phyloP scores from a whole-genome alignment of 768 basidiomycete genomes.

The Pleurotus platypus region DNA sequence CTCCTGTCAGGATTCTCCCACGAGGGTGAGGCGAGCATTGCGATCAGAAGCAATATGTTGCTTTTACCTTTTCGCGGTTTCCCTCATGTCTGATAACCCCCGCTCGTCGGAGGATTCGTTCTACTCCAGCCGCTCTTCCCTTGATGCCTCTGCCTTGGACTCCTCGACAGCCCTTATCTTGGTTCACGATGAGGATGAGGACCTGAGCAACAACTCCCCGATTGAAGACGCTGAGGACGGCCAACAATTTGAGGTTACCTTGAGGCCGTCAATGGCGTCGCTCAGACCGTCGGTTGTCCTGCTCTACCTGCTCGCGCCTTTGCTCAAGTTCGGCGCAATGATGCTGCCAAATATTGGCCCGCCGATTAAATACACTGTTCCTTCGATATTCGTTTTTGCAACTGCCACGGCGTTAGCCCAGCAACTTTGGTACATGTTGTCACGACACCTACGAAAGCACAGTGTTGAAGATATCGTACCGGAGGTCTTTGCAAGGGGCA shows the following conservation, averaged over 20 bases:
- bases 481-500: constrained; percentile 55
- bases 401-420: constrained; percentile 55
- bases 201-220: constrained; percentile 29
- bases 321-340: constrained; percentile 69
- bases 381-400: constrained; percentile 51
- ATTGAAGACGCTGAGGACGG: constrained; percentile 46
- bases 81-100: constrained; percentile 1
- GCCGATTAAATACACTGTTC: constrained; percentile 47
- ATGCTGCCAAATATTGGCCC: constrained; percentile 46
- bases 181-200: constrained; percentile 44
- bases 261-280: constrained; percentile 42
- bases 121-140: constrained; percentile 8
- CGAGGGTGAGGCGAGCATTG: too few relatives aligned
- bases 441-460: constrained; percentile 62
- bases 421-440: constrained; percentile 77
- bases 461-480: constrained; percentile 58
- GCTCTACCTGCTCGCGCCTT: constrained; percentile 66
- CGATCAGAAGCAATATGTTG: too few relatives aligned
- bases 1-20: too few relatives aligned
- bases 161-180: constrained; percentile 60
- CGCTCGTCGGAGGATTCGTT: constrained; percentile 14
- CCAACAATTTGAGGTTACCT: constrained; percentile 36
- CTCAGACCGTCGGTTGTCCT: constrained; percentile 57
- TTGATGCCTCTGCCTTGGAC: constrained; percentile 25
- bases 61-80: too few relatives aligned